phyloP scores from a whole-genome alignment of 2,329 filamentous ascomycete species.

The Fusarium vanettenii region DNA sequence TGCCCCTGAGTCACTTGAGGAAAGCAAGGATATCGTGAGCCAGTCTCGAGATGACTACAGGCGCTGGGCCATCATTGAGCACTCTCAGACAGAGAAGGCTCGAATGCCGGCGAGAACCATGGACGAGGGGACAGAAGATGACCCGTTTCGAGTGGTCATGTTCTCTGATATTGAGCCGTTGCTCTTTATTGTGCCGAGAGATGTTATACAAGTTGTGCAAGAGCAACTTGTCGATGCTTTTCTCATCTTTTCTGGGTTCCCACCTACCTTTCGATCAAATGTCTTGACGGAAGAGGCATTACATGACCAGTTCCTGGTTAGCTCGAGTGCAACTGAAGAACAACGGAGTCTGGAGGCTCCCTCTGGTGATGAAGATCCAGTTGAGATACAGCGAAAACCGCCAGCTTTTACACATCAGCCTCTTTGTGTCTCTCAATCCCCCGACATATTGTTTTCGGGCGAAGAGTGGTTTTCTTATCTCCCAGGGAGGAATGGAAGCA shows the following conservation, averaged over 20 bases:
- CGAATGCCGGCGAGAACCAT: constrained; percentile 76
- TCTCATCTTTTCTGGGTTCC: constrained; percentile 74
- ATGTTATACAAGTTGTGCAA: constrained; percentile 49
- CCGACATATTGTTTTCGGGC: constrained; percentile 66
- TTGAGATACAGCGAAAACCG: constrained; percentile 36
- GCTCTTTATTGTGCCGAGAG: constrained; percentile 63
- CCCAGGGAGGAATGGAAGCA: constrained; percentile 35
- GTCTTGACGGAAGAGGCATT: constrained; percentile 46
- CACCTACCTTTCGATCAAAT: constrained; percentile 56
- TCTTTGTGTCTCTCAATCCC: constrained; percentile 49
- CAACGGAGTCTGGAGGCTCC: neutral
- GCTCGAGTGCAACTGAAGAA: constrained; percentile 1
- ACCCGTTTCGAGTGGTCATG: constrained; percentile 85
- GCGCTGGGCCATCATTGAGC: constrained; percentile 67
- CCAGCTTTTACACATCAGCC: constrained; percentile 48
- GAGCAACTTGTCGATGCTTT: constrained; percentile 75
- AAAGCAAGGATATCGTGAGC: neutral
- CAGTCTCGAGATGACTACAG: constrained; percentile 59
- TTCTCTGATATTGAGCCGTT: constrained; percentile 79
- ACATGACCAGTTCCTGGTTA: constrained; percentile 46
- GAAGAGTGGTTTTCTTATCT: constrained; percentile 59
- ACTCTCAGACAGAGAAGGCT: constrained; percentile 58
- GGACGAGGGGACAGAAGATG: constrained; percentile 81
- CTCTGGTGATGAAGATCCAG: constrained; percentile 21
- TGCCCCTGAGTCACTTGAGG: constrained; percentile 51